Conservation (phyloP, 228 moss, liverwort and hornwort species). For the Sphagnum magellanicum region DNA sequence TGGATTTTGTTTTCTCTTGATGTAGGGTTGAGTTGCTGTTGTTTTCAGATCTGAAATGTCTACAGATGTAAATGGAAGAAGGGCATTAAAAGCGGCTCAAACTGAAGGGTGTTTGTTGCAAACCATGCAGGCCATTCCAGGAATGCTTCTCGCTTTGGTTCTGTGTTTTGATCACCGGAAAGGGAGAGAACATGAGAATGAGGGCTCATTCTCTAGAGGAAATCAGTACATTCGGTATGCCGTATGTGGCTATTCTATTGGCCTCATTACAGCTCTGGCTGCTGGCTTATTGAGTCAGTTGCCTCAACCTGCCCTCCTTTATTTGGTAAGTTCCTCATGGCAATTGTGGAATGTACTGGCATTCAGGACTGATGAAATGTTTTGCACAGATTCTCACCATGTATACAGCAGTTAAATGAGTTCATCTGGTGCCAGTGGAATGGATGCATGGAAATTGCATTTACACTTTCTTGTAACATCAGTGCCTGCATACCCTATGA, state of each 20-base stretch:
- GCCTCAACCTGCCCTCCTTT: constrained; percentile 90
- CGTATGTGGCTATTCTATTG: constrained; percentile 63
- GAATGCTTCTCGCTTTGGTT: constrained; percentile 86
- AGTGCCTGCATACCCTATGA: no score
- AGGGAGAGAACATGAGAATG: constrained; percentile 68
- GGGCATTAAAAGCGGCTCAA: no score
- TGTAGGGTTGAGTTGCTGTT: no score
- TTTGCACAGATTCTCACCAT: no score
- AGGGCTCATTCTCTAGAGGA: constrained; percentile 55
- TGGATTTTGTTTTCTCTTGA: no score
- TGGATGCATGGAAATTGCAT: no score
- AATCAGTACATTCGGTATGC: constrained; percentile 84
- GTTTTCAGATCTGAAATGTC: no score
- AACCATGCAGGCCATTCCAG: constrained; percentile 75
- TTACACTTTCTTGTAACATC: no score
- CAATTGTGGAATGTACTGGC: neutral
- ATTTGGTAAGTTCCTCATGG: constrained; percentile 45
- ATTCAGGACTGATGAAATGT: no score
- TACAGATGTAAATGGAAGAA: no score
- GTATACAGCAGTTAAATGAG: no score
- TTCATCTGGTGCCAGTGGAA: no score
- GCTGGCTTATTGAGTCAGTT: constrained; percentile 75
- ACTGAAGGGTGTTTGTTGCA: neutral
- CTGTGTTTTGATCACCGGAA: constrained; percentile 93
- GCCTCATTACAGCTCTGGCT: constrained; percentile 75